Base-by-base conservation (phyloP, 83 land plant genomes). In the Diphasiastrum complanatum region DNA sequence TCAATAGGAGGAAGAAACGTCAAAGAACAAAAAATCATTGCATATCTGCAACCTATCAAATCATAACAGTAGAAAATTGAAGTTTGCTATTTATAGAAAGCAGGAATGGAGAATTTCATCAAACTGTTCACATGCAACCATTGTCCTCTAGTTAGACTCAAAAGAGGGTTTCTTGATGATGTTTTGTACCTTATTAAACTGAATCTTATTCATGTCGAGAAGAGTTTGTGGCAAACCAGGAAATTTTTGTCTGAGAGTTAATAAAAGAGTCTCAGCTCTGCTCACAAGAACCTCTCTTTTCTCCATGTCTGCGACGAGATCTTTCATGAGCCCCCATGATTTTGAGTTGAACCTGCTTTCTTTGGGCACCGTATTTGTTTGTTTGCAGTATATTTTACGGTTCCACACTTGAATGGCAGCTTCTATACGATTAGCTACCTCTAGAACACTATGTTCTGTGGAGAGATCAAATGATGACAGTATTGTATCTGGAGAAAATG, bases 161-260 rank as follows among this genome's bases (percentile, higher is more conserved):
- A 53, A 24, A 26, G 31, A 4, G 29, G 16, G 8, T 54, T 25
- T 24, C 23, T 5, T 24, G 36, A 4, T 20, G 22, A 10, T 33
- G 11, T 8, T 11, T 6, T 8, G 3, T 28, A 87, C 89, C 89
- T 80, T 84, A 66, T 83, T 79, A 68, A 71, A 78, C 45, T 84
- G 83, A 28, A 87, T 66, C 58, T 80, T 87, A 22, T 72, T 77
- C 33, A 78, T 80, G 37, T 85, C 85, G 23, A 88, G 72, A 50
- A 79, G 78, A 5, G 89, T 75, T 18, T 77, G 95, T 1, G 90
- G 86, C 20, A 84, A 68, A 38, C 86, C 83, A 25, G 86, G 95
- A 57, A 72, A 82, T 43, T 61, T 75, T 10, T 30, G 61, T 58
- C 76, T 81, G 2, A 88, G 63, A 35, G 63, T 70, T 22, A 59